These are phyloP conservation scores for Polyrhizophydium stewartii DNA, from an alignment of 371 early-diverging fungal genomes.

Conservation along the genomic window DNA sequence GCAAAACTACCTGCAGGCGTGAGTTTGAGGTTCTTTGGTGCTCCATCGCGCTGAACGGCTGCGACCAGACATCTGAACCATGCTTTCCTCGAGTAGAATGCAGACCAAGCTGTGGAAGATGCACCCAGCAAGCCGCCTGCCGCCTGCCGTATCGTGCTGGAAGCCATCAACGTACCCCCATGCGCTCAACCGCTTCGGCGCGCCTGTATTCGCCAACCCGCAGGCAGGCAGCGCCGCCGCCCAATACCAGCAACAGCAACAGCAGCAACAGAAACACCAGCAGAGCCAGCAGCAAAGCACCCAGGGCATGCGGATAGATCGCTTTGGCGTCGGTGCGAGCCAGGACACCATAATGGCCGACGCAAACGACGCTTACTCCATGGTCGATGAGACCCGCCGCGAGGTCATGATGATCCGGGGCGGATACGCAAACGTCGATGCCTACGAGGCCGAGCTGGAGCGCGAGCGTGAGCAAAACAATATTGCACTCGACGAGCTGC, in stretches of 20 bases:
- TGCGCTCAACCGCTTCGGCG: not conserved
- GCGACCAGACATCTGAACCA: not conserved
- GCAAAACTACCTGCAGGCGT: conserved; percentile 59
- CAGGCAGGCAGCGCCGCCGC: not conserved
- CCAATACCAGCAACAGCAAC: not conserved
- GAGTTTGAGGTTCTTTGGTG: not conserved
- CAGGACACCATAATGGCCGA: not conserved
- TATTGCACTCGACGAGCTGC: not conserved
- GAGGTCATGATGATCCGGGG: not conserved
- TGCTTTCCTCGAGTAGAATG: no score
- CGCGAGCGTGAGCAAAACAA: not conserved
- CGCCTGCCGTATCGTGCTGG: conserved; percentile 28
- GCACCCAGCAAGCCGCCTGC: conserved; percentile 29
- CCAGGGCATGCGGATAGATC: not conserved
- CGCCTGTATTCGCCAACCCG: not conserved
- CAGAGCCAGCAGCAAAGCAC: not conserved
- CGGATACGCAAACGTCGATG: conserved; percentile 2
- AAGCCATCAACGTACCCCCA: conserved; percentile 25
- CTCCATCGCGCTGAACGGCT: not conserved
- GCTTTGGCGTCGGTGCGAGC: not conserved
- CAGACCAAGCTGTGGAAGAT: conserved; percentile 41
- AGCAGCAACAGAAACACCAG: not conserved
- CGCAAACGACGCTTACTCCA: not conserved
- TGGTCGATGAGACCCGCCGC: not conserved
- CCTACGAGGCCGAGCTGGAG: conserved; percentile 4